Base-by-base conservation (phyloP, 805 yeast genomes). In the Barnettozyma populi region DNA sequence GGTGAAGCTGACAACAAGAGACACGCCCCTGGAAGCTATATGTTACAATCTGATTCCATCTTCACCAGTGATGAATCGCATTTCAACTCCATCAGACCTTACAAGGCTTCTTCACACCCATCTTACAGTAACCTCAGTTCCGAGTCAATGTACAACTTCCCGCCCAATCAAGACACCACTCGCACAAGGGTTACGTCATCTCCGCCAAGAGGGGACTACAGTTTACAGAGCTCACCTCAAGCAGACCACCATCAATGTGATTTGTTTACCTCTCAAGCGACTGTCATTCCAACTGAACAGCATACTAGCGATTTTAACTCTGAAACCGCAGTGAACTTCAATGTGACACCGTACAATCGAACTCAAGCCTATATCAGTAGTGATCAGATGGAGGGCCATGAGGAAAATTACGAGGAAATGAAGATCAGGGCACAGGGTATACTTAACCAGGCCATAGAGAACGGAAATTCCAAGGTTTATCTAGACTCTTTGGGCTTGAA, bases 371-470 rank as follows among this genome's bases (percentile, higher is more conserved):
- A 60, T 44, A 42, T 57, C 7, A 56, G 59, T 5, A 52, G 57
- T 23, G 64, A 60, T 47, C 45, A 36, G 13, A 25, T 53, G 5
- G 39, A 43, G 2, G 58, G 56, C 49, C 67, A 37, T n/a, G 41
- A 44, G 14, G 38, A 31, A 8, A 41, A 51, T 19, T 52, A 51
- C 13, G 57, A 58, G 10, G 60, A 54, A 18, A 19, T 38, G 24
- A 49, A 34, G 2, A 43, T 48, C 10, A 41, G 37, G 5, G 81
- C 81, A 0, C 54, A 74, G 16, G 67, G 68, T 4, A 60, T 69
- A 4, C 71, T 80, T 14, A 63, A 73, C 11, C 59, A 64, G 4
- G 66, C 76, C 3, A 77, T 81, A 50, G 84, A 78, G 51, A 70
- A 74, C 38, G 70, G 72, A 6, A 52, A 59, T 8, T 68, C 78